A percentile compares a stretch with the other conserved stretches of the same genome.
Evolutionary conservation across 306 rosid species (phyloP).

Genomic region (Citrullus mucosospermus): DNA sequence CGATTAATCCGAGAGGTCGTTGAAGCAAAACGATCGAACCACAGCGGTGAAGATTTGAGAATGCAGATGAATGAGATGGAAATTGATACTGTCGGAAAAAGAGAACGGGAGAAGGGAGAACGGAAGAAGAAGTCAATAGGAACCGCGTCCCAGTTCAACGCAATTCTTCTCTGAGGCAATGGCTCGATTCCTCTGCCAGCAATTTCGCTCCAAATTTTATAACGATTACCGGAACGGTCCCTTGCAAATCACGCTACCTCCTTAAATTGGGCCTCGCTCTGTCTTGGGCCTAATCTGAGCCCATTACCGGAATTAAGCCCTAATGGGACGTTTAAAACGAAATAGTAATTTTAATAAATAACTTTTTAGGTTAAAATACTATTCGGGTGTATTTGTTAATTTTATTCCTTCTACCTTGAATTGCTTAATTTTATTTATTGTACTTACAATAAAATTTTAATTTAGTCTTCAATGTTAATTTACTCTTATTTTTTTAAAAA

Average conservation of each 20-base stretch:
- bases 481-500: too few species aligned
- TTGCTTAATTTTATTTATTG: too few species aligned
- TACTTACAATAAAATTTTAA: too few species aligned
- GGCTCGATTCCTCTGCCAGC: conserved; percentile 36
- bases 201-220: conserved; percentile 7
- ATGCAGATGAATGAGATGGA: background rate
- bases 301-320: background rate
- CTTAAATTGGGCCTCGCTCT: background rate
- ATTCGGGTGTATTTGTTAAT: too few species aligned
- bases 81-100: background rate
- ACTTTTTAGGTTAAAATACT: too few species aligned
- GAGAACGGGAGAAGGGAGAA: conserved; percentile 8
- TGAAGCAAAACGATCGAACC: background rate
- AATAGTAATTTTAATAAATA: too few species aligned
- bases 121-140: conserved; percentile 32
- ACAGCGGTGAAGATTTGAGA: background rate
- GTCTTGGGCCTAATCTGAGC: background rate
- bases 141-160: conserved; percentile 13
- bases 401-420: too few species aligned
- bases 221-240: conserved; percentile 8
- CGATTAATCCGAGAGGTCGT: background rate
- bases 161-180: conserved; percentile 5
- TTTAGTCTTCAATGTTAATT: too few species aligned
- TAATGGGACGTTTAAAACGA: background rate
- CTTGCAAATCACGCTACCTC: background rate